A percentile compares a stretch with the other conserved stretches of the same genome.
Evolutionary conservation across 345 rosid species (phyloP).

Genomic region (Nasturtium officinale): DNA sequence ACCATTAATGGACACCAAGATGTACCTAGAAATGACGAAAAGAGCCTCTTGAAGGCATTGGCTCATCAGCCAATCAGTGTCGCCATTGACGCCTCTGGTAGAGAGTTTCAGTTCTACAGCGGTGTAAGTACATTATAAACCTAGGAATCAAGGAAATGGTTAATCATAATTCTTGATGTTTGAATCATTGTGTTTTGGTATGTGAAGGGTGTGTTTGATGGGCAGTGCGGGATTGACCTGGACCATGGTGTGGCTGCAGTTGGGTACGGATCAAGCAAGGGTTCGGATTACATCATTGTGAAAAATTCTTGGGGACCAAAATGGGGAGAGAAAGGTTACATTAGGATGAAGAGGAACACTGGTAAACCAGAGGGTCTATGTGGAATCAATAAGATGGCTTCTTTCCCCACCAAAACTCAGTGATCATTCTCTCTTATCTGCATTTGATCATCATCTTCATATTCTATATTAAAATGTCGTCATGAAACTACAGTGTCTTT

Average conservation of each 20-base stretch:
- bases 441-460: conserved; percentile 8
- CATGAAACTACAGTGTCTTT: not conserved
- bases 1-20: conserved; percentile 64
- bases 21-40: conserved; percentile 68
- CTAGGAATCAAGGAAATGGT: not conserved
- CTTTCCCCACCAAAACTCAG: conserved; percentile 66
- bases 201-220: conserved; percentile 73
- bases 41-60: conserved; percentile 66
- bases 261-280: conserved; percentile 76
- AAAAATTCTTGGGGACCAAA: conserved; percentile 85
- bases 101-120: conserved; percentile 69
- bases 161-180: not conserved
- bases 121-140: conserved; percentile 54
- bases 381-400: conserved; percentile 87
- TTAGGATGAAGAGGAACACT: conserved; percentile 75
- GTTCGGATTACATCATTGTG: conserved; percentile 68
- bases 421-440: conserved; percentile 23
- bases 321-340: conserved; percentile 87
- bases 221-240: conserved; percentile 63
- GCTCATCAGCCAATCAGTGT: conserved; percentile 81
- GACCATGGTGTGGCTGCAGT: conserved; percentile 85
- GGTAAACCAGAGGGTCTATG: conserved; percentile 76
- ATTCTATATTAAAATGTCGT: conserved; percentile 2
- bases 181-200: not conserved
- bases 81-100: conserved; percentile 78